Percentiles rank a stretch among this genome's conserved stretches.
phyloP scores from a whole-genome alignment of 495 filamentous ascomycete genomes.

The Bathelium albidoporum region DNA sequence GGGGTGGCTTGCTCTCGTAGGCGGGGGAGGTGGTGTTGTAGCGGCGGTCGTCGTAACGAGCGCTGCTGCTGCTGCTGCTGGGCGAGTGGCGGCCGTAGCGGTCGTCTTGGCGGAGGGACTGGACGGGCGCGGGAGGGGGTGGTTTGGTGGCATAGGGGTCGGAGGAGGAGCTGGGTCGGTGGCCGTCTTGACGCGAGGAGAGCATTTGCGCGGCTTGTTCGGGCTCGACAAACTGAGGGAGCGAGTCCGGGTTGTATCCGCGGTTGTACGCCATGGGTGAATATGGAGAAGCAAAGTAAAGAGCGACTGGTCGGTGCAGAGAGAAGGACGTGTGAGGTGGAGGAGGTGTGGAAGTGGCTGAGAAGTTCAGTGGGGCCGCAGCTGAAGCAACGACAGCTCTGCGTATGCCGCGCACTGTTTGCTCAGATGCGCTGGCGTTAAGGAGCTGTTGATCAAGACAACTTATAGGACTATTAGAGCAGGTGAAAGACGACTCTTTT shows the following conservation, averaged over 20 bases:
- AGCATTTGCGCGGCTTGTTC: constrained; percentile 46
- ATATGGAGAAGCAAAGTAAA: not conserved
- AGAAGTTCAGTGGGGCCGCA: not conserved
- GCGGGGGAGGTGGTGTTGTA: constrained; percentile 7
- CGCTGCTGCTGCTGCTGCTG: constrained; percentile 7
- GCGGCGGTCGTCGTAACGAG: constrained; percentile 15
- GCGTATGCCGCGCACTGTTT: not conserved
- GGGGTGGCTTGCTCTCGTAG: constrained; percentile 15
- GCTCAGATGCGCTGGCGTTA: not conserved
- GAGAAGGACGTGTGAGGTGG: not conserved
- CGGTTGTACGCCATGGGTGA: constrained; percentile 87
- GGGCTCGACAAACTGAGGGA: constrained; percentile 91
- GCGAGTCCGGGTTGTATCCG: constrained; percentile 87
- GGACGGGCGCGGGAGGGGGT: constrained; percentile 17
- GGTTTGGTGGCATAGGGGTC: constrained; percentile 30
- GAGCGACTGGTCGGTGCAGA: not conserved
- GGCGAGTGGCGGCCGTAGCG: constrained; percentile 20
- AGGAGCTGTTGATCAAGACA: not conserved
- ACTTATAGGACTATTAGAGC: not conserved
- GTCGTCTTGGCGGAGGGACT: constrained; percentile 18
- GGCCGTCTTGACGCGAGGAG: constrained; percentile 7
- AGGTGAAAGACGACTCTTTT: not conserved
- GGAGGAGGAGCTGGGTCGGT: constrained; percentile 17
- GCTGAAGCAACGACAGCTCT: not conserved
- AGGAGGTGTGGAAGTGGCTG: not conserved